Evolutionary conservation across 805 yeast species (phyloP).

Genomic region (Grigorovia transvaalensis): DNA sequence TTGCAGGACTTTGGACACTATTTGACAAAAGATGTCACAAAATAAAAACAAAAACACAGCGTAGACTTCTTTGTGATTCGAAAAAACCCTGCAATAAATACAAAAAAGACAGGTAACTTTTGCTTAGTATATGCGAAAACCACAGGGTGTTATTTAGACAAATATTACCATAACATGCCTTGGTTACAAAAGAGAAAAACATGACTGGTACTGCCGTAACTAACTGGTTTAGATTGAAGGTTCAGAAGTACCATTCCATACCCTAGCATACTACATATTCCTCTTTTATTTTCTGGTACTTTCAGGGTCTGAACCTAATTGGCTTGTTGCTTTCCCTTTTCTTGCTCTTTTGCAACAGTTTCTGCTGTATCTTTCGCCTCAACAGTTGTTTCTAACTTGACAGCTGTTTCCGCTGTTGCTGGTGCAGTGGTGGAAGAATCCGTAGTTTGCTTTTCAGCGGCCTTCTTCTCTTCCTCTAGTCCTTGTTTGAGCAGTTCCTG

Average conservation of each 20-base stretch:
- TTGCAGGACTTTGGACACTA: not conserved
- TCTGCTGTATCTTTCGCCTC: not conserved
- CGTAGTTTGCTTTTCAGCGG: conserved; percentile 1
- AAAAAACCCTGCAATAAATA: no score
- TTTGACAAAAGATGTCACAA: not conserved
- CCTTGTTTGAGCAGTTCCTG: not conserved
- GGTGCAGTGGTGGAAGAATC: not conserved
- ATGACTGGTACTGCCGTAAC: no score
- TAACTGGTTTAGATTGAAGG: no score
- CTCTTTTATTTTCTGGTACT: not conserved
- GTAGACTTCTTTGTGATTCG: not conserved
- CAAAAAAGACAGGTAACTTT: not conserved
- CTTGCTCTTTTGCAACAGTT: not conserved
- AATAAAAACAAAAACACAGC: not conserved
- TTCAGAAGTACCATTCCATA: no score
- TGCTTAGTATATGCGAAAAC: no score
- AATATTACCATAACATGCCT: no score
- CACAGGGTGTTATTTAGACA: no score
- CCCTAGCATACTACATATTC: no score
- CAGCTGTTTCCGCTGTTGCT: not conserved
- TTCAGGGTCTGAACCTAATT: not conserved
- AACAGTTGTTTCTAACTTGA: not conserved
- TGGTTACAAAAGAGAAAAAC: no score
- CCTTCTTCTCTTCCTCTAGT: not conserved
- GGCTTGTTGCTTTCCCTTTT: conserved; percentile 2